A percentile compares a stretch with the other conserved stretches of the same genome.
phyloP scores from a whole-genome alignment of 2,329 filamentous ascomycete species.

The Colletotrichum liaoningense region DNA sequence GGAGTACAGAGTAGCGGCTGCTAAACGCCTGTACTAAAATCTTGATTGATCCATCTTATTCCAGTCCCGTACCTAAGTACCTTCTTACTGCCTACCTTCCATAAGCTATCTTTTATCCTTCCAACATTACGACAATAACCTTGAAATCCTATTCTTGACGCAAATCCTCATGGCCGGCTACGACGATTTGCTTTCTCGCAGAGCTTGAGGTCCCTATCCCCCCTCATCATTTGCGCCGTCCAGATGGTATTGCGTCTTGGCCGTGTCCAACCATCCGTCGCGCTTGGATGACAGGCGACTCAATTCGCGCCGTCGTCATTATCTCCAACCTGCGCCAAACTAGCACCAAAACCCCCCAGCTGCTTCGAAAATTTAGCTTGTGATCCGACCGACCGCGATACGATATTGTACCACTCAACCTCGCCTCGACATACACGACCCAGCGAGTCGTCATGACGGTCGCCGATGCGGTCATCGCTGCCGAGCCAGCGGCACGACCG shows the following conservation, averaged over 20 bases:
- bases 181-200: constrained; percentile 13
- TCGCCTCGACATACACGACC: neutral
- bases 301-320: constrained; percentile 22
- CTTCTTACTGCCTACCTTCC: neutral
- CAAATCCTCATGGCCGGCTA: constrained; percentile 34
- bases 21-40: constrained; percentile 10
- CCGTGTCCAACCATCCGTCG: constrained; percentile 28
- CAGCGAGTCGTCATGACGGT: constrained; percentile 22
- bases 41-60: neutral
- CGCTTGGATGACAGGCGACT: constrained; percentile 31
- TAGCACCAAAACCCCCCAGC: constrained; percentile 8
- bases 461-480: constrained; percentile 22
- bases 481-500: constrained; percentile 27
- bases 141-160: neutral
- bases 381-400: neutral
- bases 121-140: neutral
- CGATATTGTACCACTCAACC: neutral
- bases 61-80: neutral
- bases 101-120: neutral
- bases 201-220: neutral
- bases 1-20: neutral
- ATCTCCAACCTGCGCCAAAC: constrained; percentile 25
- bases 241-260: constrained; percentile 31
- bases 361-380: constrained; percentile 9
- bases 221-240: constrained; percentile 10